Base-by-base conservation (phyloP, 2,329 filamentous ascomycete species). In the Epichloe glyceriae region DNA sequence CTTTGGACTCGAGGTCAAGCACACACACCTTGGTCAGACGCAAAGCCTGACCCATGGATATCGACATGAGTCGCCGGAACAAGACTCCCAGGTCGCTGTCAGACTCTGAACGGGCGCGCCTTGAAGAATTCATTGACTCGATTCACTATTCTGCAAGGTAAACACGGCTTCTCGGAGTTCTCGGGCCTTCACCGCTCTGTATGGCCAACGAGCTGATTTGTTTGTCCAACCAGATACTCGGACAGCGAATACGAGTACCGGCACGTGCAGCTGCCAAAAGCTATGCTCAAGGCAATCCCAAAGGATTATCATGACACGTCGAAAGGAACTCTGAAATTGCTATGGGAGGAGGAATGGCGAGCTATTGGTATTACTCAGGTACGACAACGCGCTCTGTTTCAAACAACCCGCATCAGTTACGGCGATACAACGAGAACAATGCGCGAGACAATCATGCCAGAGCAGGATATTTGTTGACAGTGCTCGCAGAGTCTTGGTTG, bases 301-400 rank as follows among this genome's bases (percentile, higher is more conserved):
- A 85, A 90, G 66, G 91, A 96, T 56, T 95, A 95, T 70, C 91
- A 95, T 64, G 90, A 96, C 68, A 78, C 82, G 47, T 73, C 81
- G 49, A 88, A 95, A 70, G 93, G 93, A 55, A 97, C 91, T 5
- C 72, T 98, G 68, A 98, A 97, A 74, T 73, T 98, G 59, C 73
- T 98, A 54, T 96, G 91, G 90, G 93, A 98, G 69, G 91, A 97
- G 58, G 93, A 98, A 72, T 98, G 93, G 93, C 83, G 93, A 70
- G 89, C 86, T 37, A 78, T 98, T 63, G 93, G 93, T 47, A 98
- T 98, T 66, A 98, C 93, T 58, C 91, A 95, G 83, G 89, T 95
- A 72, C 46, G 75, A 45, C 47, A 39, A 35, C 34, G 33, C 11
- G 20, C 41, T 8, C n/a, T 26, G 10, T 33, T 41, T 14, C 11